Base-by-base conservation (phyloP, 202 grass and related monocot species). In the Zizania palustris region DNA sequence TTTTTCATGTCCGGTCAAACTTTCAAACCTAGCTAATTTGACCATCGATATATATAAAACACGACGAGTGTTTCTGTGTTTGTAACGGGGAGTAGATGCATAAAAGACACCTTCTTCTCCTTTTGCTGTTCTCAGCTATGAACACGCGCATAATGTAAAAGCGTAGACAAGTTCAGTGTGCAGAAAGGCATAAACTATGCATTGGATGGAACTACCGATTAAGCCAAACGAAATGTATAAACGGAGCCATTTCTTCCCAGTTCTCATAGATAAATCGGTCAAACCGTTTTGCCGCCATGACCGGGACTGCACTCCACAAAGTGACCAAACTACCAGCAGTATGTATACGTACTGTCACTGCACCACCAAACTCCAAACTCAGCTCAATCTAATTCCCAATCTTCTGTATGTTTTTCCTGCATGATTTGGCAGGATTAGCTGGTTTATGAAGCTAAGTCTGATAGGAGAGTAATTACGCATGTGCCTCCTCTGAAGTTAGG, bases 201-300 rank as follows among this genome's bases (percentile, higher is more conserved):
- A 54, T 54, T 54, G 16, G 48, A 71, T 71, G 14, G 45, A 19
- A 21, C 19, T 40, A 65, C 9, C n/a, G n/a, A n/a, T n/a, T n/a
- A 4, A 43, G 16, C 38, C 64, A 45, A 67, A 67, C 18, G 44
- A 66, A 66, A 44, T 44, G 11, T 18, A 45, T 21, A 14, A 10
- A 21, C 40, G 7, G 19, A 60, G 9, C 34, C 11, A 65, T 74
- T 50, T 74, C 16, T 41, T 11, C 34, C n/a, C n/a, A n/a, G n/a
- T n/a, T n/a, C n/a, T n/a, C 33, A 7, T 9, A 7, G 22, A 34
- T 7, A 38, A 38, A 55, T 43, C 22, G 22, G 56, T 75, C 78
- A 77, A 66, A 82, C 72, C 59, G 7, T 65, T 73, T 21, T 60
- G 20, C 73, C 66, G 59, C 28, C 72, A 40, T 77, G 59, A 72